These are phyloP conservation scores for Rubus parviflorus DNA, from an alignment of 306 rosid species.

Conservation along the genomic window DNA sequence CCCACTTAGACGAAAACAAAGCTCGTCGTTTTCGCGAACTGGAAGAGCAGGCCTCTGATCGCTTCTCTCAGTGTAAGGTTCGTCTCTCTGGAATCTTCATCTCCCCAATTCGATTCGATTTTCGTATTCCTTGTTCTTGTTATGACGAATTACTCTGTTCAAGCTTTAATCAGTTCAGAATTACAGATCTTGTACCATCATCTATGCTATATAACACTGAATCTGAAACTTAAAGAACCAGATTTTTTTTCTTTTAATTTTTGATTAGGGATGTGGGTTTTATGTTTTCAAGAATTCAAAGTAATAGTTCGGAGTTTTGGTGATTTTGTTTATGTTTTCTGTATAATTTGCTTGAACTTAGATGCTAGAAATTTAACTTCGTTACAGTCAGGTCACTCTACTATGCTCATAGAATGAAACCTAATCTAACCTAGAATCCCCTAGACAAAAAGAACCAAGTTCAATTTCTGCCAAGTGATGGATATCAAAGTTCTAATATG, in stretches of 20 bases:
- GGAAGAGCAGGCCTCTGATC: constrained; percentile 8
- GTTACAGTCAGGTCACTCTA: background rate
- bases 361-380: background rate
- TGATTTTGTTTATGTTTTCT: background rate
- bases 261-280: background rate
- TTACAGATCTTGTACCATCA: background rate
- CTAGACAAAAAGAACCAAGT: background rate
- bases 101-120: background rate
- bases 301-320: background rate
- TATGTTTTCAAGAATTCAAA: background rate
- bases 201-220: background rate
- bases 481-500: background rate
- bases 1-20: background rate
- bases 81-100: background rate
- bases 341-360: background rate
- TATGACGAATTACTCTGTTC: background rate
- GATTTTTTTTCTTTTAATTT: background rate
- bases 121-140: background rate
- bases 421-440: too few relatives aligned
- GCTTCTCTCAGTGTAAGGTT: constrained; percentile 3
- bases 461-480: background rate
- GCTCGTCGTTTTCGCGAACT: background rate
- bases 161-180: background rate
- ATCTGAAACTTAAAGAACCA: background rate
- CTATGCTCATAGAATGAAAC: background rate